phyloP scores from a whole-genome alignment of 1,284 basidiomycete species.

The Irpex sp. region DNA sequence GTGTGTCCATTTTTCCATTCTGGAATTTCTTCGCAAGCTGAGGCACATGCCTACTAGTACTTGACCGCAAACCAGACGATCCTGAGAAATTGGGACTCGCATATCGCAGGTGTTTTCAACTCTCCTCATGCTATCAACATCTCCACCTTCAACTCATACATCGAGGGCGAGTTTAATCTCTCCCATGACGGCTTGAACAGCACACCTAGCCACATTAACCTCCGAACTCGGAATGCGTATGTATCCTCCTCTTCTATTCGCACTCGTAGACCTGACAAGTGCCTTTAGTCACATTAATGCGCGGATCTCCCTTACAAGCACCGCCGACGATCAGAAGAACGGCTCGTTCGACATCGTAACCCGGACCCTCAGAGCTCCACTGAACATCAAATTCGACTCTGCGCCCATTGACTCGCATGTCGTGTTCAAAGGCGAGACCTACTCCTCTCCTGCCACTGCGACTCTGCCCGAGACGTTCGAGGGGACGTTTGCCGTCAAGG shows the following conservation, averaged over 20 bases:
- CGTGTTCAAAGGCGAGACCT: slow-evolving; percentile 26
- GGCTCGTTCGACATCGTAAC: slow-evolving; percentile 21
- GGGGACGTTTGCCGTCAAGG: slow-evolving; percentile 30
- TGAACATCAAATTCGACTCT: slow-evolving; percentile 27
- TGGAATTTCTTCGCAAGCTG: neutral
- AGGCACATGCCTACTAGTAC: slow-evolving; percentile 35
- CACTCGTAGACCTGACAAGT: no score
- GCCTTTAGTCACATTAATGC: neutral
- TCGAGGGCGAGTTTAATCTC: slow-evolving; percentile 37
- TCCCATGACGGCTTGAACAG: slow-evolving; percentile 17
- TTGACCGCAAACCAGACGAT: slow-evolving; percentile 23
- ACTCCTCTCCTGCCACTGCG: slow-evolving; percentile 26
- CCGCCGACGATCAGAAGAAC: neutral
- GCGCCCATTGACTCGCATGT: slow-evolving; percentile 38
- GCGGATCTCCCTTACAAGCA: neutral
- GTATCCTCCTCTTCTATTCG: slow-evolving; percentile 2
- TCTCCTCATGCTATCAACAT: slow-evolving; percentile 23
- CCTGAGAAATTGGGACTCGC: slow-evolving; percentile 29
- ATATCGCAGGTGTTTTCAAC: slow-evolving; percentile 38
- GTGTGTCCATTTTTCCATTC: slow-evolving; percentile 6
- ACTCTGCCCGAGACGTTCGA: slow-evolving; percentile 37
- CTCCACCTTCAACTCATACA: slow-evolving; percentile 28
- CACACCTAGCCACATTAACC: slow-evolving; percentile 20
- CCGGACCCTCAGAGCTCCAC: slow-evolving; percentile 18
- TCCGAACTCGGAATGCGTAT: slow-evolving; percentile 30